Conservation (phyloP, 1,284 basidiomycete genomes). For the Afroboletus lepidellus region DNA sequence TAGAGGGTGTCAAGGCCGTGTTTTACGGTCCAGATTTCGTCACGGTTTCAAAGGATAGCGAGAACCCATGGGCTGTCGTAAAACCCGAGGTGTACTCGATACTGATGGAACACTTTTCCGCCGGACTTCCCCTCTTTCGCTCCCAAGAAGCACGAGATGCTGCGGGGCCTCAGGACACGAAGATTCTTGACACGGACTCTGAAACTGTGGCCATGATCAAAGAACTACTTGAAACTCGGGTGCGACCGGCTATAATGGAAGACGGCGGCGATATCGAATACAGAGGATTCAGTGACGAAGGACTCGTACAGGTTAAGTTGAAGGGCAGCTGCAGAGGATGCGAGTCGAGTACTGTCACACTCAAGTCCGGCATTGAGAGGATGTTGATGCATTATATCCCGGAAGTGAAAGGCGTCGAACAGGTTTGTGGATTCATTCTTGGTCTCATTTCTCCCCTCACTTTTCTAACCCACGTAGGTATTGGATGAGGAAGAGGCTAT, state of each 20-base stretch:
- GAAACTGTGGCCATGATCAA: slow-evolving; percentile 99
- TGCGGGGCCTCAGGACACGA: slow-evolving; percentile 92
- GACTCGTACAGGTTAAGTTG: slow-evolving; percentile 81
- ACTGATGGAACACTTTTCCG: slow-evolving; percentile 97
- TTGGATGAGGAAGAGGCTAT: slow-evolving; percentile 90
- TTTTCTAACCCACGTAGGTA: slow-evolving; percentile 49
- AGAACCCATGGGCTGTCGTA: slow-evolving; percentile 83
- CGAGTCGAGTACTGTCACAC: slow-evolving; percentile 87
- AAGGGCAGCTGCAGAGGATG: slow-evolving; percentile 98
- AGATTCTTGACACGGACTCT: slow-evolving; percentile 93
- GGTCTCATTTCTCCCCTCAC: slow-evolving; percentile 8
- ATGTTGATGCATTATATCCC: slow-evolving; percentile 99
- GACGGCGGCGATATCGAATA: slow-evolving; percentile 91
- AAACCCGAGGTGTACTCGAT: slow-evolving; percentile 99
- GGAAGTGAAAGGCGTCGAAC: slow-evolving; percentile 95
- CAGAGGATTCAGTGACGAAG: slow-evolving; percentile 68
- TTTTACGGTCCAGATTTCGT: slow-evolving; percentile 99
- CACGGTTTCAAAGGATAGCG: slow-evolving; percentile 90
- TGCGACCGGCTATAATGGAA: slow-evolving; percentile 95
- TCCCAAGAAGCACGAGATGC: slow-evolving; percentile 73
- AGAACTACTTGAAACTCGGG: slow-evolving; percentile 92
- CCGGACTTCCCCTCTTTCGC: slow-evolving; percentile 83
- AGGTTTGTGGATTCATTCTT: slow-evolving; percentile 52
- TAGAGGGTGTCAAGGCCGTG: slow-evolving; percentile 85
- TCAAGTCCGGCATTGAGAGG: slow-evolving; percentile 94